These are phyloP conservation scores for Chalaropsis thielavioides DNA, from an alignment of 2,329 filamentous ascomycete genomes.

Conservation along the genomic window DNA sequence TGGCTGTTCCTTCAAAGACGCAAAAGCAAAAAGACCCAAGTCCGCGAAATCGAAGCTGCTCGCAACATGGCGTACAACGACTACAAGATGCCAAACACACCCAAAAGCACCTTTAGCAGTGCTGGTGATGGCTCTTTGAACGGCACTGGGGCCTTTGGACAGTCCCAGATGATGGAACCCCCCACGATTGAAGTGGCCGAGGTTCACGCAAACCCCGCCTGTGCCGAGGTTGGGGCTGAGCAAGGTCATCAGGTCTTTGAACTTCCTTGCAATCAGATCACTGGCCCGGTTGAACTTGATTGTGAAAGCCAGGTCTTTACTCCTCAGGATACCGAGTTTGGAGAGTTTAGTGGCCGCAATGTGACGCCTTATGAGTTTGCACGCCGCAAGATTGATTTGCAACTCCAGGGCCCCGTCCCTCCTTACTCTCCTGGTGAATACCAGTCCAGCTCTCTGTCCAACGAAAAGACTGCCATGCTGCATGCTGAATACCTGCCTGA, in stretches of 20 bases:
- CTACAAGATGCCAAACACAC: constrained; percentile 16
- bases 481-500: constrained; percentile 16
- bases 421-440: constrained; percentile 32
- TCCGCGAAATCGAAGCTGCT: neutral
- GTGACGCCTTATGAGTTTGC: constrained; percentile 38
- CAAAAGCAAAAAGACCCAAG: constrained; percentile 22
- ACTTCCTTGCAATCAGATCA: constrained; percentile 32
- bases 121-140: constrained; percentile 25
- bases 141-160: constrained; percentile 15
- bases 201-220: constrained; percentile 4
- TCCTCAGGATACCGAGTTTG: constrained; percentile 20
- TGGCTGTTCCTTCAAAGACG: constrained; percentile 26
- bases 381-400: constrained; percentile 36
- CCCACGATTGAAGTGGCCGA: constrained; percentile 18
- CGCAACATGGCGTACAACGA: constrained; percentile 18
- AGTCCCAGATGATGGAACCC: neutral
- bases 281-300: constrained; percentile 27
- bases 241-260: constrained; percentile 38
- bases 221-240: constrained; percentile 30
- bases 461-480: constrained; percentile 12
- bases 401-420: constrained; percentile 36
- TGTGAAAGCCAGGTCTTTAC: constrained; percentile 26
- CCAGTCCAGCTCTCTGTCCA: neutral
- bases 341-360: constrained; percentile 27
- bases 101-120: constrained; percentile 26